These are phyloP conservation scores for Rhizomucor miehei DNA, from an alignment of 371 early-diverging fungal genomes.

Conservation along the genomic window DNA sequence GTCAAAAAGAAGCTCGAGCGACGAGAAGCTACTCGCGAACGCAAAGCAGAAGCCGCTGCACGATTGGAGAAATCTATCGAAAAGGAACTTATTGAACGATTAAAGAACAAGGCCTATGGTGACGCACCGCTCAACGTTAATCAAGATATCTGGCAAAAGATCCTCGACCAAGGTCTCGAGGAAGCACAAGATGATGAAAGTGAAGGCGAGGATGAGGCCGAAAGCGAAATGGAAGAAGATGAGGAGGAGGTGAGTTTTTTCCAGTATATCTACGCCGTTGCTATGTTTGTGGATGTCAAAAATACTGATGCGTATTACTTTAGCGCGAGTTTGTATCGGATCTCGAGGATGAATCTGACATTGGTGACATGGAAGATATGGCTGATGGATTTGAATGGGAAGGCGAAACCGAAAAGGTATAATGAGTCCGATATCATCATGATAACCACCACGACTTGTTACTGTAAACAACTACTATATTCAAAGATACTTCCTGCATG, in stretches of 20 bases:
- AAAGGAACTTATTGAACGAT: constrained; percentile 94
- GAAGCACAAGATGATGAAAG: constrained; percentile 73
- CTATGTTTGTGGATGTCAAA: background rate
- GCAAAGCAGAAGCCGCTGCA: constrained; percentile 93
- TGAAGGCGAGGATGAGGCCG: constrained; percentile 68
- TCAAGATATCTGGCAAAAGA: constrained; percentile 83
- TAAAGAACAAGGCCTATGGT: constrained; percentile 91
- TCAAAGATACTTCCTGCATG: too few species aligned
- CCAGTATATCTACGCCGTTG: background rate
- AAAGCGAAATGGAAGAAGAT: constrained; percentile 54
- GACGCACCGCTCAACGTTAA: constrained; percentile 92
- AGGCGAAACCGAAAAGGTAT: constrained; percentile 7
- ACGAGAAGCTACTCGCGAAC: constrained; percentile 89
- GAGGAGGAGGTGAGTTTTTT: constrained; percentile 36
- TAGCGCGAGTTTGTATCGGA: constrained; percentile 19
- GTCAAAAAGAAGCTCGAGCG: constrained; percentile 95
- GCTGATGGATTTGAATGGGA: constrained; percentile 10
- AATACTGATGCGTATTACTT: background rate
- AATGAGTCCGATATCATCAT: too few species aligned
- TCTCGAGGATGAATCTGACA: constrained; percentile 17
- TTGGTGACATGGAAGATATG: constrained; percentile 19
- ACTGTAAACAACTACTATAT: too few species aligned
- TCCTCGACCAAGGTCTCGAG: constrained; percentile 64
- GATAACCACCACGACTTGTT: too few species aligned
- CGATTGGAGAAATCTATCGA: constrained; percentile 95